Conservation (phyloP, 192 early-diverging fungal genomes). For the Backusella luteola region DNA sequence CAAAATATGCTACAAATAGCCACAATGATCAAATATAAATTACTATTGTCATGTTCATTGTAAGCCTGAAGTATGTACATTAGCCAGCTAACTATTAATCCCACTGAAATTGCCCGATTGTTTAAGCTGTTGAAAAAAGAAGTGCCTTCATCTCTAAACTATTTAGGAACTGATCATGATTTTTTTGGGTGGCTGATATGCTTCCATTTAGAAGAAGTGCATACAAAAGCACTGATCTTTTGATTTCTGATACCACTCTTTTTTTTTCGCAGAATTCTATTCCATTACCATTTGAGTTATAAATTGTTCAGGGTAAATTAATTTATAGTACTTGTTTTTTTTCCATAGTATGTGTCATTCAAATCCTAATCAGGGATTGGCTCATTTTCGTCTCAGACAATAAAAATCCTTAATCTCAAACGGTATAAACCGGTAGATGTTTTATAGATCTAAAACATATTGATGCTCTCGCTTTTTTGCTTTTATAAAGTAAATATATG, state of each 20-base stretch:
- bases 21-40: neutral
- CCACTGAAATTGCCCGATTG: too few species aligned
- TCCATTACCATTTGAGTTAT: neutral
- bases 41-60: too few species aligned
- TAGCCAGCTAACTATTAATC: too few species aligned
- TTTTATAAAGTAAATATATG: too few species aligned
- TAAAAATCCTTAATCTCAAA: neutral
- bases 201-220: neutral
- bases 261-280: neutral
- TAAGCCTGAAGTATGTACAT: too few species aligned
- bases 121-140: too few species aligned
- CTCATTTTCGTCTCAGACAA: conserved; percentile 2
- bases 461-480: neutral
- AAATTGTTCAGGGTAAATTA: neutral
- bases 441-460: neutral
- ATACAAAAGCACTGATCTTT: neutral
- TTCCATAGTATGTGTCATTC: neutral
- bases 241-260: neutral
- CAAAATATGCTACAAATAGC: neutral
- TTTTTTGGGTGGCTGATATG: too few species aligned
- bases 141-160: too few species aligned
- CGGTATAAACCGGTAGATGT: neutral
- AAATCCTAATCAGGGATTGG: neutral
- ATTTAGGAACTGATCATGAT: too few species aligned
- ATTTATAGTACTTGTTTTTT: neutral